phyloP scores from a whole-genome alignment of 148 eudicot genomes.

The Rheum nobile region DNA sequence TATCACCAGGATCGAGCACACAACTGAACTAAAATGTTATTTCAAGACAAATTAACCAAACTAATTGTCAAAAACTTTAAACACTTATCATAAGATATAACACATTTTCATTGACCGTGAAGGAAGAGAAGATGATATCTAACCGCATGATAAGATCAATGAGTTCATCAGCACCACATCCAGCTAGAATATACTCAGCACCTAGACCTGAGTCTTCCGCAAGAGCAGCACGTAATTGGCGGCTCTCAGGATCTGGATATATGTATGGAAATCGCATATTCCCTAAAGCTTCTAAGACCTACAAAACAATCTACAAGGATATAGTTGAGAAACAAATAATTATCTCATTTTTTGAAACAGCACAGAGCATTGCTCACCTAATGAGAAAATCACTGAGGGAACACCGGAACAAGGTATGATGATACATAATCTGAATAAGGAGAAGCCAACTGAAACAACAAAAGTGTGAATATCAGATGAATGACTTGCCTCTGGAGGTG shows the following conservation, averaged over 20 bases:
- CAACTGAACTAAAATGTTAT: slow-evolving; percentile 53
- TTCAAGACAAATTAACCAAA: slow-evolving; percentile 11
- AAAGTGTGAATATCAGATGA: background rate
- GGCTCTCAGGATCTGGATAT: slow-evolving; percentile 96
- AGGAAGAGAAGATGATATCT: slow-evolving; percentile 19
- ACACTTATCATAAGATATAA: background rate
- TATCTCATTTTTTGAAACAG: background rate
- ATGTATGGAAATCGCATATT: slow-evolving; percentile 75
- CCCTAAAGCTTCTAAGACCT: slow-evolving; percentile 90
- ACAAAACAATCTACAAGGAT: slow-evolving; percentile 14
- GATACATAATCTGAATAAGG: background rate
- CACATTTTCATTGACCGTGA: background rate
- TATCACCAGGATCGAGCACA: slow-evolving; percentile 92
- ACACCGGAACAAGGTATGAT: background rate
- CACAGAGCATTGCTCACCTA: background rate
- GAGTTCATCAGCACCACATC: slow-evolving; percentile 97
- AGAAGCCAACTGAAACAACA: background rate
- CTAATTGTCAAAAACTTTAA: background rate
- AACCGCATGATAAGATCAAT: slow-evolving; percentile 98
- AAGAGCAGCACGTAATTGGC: slow-evolving; percentile 83
- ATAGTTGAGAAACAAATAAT: background rate
- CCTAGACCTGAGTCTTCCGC: slow-evolving; percentile 90
- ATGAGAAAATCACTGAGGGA: background rate
- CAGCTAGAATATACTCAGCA: slow-evolving; percentile 76
- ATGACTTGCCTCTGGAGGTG: slow-evolving; percentile 91